Percentiles rank a stretch among this genome's conserved stretches.
These are phyloP conservation scores for Leccinum broughii DNA, from an alignment of 768 basidiomycete species.

Conservation along the genomic window DNA sequence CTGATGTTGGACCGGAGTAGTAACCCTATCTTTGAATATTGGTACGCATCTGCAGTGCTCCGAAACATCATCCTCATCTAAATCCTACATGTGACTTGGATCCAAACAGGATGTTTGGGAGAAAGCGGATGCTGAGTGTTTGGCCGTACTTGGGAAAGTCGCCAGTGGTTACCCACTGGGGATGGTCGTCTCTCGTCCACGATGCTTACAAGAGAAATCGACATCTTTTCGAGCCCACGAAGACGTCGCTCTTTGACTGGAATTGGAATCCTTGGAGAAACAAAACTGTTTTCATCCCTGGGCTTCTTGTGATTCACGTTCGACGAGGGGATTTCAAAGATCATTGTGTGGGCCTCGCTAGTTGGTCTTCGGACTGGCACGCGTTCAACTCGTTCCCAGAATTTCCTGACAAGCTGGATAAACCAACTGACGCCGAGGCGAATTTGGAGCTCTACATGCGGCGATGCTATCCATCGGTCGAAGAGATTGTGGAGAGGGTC, in stretches of 20 bases:
- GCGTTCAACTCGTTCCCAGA: conserved; percentile 48
- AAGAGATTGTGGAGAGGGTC: conserved; percentile 44
- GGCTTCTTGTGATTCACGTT: conserved; percentile 51
- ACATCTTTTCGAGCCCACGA: conserved; percentile 21
- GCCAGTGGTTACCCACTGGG: conserved; percentile 38
- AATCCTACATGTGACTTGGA: background rate
- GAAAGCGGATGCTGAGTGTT: conserved; percentile 34
- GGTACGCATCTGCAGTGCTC: conserved; percentile 28
- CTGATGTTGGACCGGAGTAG: conserved; percentile 34
- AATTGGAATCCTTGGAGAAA: background rate
- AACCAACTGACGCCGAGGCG: conserved; percentile 26
- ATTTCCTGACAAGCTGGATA: conserved; percentile 40
- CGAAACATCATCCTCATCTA: background rate
- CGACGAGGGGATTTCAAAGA: conserved; percentile 50
- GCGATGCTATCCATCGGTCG: conserved; percentile 46
- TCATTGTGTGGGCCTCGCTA: conserved; percentile 44
- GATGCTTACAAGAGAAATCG: conserved; percentile 35
- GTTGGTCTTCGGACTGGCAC: conserved; percentile 38
- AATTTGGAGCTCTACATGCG: conserved; percentile 29
- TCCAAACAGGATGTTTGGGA: conserved; percentile 35
- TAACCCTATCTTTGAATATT: conserved; percentile 36
- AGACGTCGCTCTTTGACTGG: background rate
- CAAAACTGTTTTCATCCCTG: conserved; percentile 29
- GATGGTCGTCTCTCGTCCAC: conserved; percentile 39
- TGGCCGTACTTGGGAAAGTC: conserved; percentile 37